Evolutionary conservation across 2,329 filamentous ascomycete genomes (phyloP), one percentile per base, ranked within the genome.

Genomic region (Aspergillus ochraceus): DNA sequence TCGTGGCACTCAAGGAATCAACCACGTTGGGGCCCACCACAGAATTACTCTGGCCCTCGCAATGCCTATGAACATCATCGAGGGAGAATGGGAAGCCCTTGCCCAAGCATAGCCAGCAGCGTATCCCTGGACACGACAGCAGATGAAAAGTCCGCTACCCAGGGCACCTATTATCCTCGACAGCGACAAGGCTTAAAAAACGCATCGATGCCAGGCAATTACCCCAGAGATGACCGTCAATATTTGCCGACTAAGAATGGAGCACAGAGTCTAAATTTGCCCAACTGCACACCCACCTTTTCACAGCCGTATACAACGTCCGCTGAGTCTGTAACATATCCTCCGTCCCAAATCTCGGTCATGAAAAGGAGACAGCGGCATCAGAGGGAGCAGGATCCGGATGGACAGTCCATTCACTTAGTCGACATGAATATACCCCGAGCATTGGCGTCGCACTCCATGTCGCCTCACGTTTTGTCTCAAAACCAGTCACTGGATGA

Each of bases 371-470:
- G 69, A 51, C 66, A 62, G 6, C 61, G 52, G 24, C 59, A 60
- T 10, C 53, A 63, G 32, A 49, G 36, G 26, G 57, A 60, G 19
- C 59, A 64, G n/a, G 30, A 55, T 29, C 52, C 62, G 2, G 70
- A 70, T 49, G 45, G 52, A 14, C 63, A 60, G 24, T 66, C 70
- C 14, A 55, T 73, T 42, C 68, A 73, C 42, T 60, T 74, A 19
- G 64, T 58, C 24, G 70, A 72, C 17, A 60, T 74, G 57, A 66
- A 69, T 39, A 74, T 74, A 45, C 66, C 71, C 2, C 63, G 67
- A 30, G 62, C 62, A 42, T 65, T 74, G 8, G 68, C 65, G 6
- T 69, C 68, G 11, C 60, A 65, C 22, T 64, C 64, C 17, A 60
- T 65, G 12, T 66, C 67, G 11, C 66, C 71, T 42, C 62, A 51